Evolutionary conservation across 805 yeast genomes (phyloP).

Genomic region (Candida caryicola): DNA sequence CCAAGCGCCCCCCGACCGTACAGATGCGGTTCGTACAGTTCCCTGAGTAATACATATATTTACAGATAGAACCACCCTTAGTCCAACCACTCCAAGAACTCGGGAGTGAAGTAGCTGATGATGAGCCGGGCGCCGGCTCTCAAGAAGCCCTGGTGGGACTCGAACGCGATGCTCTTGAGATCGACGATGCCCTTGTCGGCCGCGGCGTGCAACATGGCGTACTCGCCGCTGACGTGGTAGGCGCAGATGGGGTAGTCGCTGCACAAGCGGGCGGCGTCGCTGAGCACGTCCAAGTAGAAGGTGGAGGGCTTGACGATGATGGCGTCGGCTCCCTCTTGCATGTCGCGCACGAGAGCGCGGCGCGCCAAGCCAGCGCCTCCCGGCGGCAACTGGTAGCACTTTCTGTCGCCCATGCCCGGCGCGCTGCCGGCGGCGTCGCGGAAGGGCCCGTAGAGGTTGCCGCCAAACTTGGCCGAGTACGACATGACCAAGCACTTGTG

Average conservation of each 20-base stretch:
- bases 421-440: slow-evolving; percentile 95
- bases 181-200: slow-evolving; percentile 94
- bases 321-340: slow-evolving; percentile 93
- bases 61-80: neutral
- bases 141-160: slow-evolving; percentile 84
- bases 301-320: slow-evolving; percentile 95
- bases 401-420: slow-evolving; percentile 89
- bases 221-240: slow-evolving; percentile 96
- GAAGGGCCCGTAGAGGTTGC: slow-evolving; percentile 92
- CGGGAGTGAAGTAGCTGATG: slow-evolving; percentile 92
- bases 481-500: slow-evolving; percentile 89
- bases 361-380: slow-evolving; percentile 93
- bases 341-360: slow-evolving; percentile 82
- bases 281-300: slow-evolving; percentile 85
- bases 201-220: slow-evolving; percentile 97
- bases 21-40: neutral
- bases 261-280: slow-evolving; percentile 82
- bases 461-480: slow-evolving; percentile 91
- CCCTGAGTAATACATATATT: neutral
- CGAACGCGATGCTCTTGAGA: slow-evolving; percentile 77
- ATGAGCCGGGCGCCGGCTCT: slow-evolving; percentile 95
- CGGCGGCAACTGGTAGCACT: slow-evolving; percentile 88
- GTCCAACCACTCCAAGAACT: slow-evolving; percentile 87
- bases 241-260: slow-evolving; percentile 86
- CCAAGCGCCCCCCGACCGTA: no score